These are phyloP conservation scores for Lobosporangium transversale DNA, from an alignment of 192 early-diverging fungal genomes.

Conservation along the genomic window DNA sequence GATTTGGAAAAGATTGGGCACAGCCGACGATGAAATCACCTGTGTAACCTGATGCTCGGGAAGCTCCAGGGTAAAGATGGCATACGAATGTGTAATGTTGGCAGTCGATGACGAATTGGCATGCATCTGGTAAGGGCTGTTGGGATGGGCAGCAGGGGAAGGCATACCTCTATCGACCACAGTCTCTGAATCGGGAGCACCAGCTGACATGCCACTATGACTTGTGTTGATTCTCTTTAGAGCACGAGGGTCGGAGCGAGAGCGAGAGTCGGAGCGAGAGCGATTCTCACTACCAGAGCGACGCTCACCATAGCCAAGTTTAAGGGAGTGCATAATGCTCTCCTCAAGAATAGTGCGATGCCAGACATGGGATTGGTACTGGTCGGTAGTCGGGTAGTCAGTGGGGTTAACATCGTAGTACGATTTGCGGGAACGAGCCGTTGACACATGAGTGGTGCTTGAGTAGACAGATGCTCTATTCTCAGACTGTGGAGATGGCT, in stretches of 20 bases:
- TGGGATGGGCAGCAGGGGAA: background rate
- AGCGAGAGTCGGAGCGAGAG: background rate
- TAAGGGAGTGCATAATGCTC: conserved; percentile 50
- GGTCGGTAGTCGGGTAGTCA: conserved; percentile 13
- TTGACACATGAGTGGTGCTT: too few species aligned
- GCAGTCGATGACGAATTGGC: conserved; percentile 31
- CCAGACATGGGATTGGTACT: conserved; percentile 45
- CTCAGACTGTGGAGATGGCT: too few species aligned
- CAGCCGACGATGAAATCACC: conserved; percentile 29
- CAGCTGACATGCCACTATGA: conserved; percentile 15
- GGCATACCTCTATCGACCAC: conserved; percentile 10
- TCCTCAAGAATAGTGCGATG: conserved; percentile 40
- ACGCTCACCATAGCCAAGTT: conserved; percentile 31
- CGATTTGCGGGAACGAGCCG: conserved; percentile 5
- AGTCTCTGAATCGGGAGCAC: background rate
- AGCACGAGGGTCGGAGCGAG: conserved; percentile 27
- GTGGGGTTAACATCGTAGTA: conserved; percentile 16
- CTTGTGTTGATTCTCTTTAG: conserved; percentile 9
- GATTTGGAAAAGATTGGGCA: conserved; percentile 31
- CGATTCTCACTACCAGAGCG: background rate
- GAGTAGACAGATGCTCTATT: too few species aligned
- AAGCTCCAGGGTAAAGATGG: conserved; percentile 38
- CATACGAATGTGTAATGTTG: conserved; percentile 42
- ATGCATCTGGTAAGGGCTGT: conserved; percentile 34
- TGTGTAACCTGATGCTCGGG: conserved; percentile 32